Conservation (phyloP, 371 early-diverging fungal genomes). For the Actinomortierella wolfii region DNA sequence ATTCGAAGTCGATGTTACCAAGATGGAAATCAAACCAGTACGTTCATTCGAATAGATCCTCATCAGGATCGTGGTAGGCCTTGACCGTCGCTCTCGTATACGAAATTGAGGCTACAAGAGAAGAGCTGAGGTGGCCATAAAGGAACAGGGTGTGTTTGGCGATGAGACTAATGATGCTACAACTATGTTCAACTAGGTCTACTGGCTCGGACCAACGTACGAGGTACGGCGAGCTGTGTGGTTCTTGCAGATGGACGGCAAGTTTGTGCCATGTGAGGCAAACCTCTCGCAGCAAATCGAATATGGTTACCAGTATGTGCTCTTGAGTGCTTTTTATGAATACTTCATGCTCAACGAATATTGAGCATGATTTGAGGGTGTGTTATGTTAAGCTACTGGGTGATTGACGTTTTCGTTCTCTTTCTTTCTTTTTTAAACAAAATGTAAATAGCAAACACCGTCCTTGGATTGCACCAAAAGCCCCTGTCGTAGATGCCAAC, state of each 20-base stretch:
- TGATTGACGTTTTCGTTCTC: not conserved
- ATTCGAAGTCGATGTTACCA: slow-evolving; percentile 77
- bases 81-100: no score
- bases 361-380: no score
- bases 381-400: no score
- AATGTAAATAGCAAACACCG: slow-evolving; percentile 54
- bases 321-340: not conserved
- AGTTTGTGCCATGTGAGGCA: slow-evolving; percentile 81
- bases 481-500: slow-evolving; percentile 21
- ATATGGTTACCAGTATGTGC: slow-evolving; percentile 71
- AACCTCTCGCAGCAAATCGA: slow-evolving; percentile 80
- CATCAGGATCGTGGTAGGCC: no score
- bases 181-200: slow-evolving; percentile 50
- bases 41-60: no score
- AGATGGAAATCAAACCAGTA: slow-evolving; percentile 70
- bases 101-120: not conserved
- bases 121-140: no score
- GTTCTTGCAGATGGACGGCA: slow-evolving; percentile 74
- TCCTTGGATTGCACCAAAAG: slow-evolving; percentile 54
- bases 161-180: not conserved
- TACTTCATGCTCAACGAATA: not conserved
- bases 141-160: not conserved
- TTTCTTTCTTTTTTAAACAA: slow-evolving; percentile 13
- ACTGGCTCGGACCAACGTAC: slow-evolving; percentile 83
- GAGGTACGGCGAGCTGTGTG: slow-evolving; percentile 84